phyloP scores from a whole-genome alignment of 768 basidiomycete genomes.

The Trametes coccinea region DNA sequence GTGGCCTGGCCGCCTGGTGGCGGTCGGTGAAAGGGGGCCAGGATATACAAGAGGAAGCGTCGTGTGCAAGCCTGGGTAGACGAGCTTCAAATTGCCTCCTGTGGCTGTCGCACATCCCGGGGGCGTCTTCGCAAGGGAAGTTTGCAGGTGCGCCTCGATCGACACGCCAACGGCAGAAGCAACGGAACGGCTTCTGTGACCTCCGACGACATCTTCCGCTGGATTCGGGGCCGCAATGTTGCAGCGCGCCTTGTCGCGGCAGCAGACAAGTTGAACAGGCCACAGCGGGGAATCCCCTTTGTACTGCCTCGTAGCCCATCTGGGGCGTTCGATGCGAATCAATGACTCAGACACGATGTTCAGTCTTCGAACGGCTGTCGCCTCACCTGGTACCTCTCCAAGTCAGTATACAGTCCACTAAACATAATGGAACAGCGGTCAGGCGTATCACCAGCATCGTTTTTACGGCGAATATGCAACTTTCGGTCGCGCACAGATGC shows the following conservation, averaged over 20 bases:
- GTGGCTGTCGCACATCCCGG: background rate
- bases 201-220: background rate
- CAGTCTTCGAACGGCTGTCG: background rate
- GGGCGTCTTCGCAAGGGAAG: background rate
- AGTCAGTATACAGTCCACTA: too few species aligned
- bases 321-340: too few species aligned
- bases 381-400: background rate
- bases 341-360: too few species aligned
- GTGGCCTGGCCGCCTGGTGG: background rate
- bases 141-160: background rate
- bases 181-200: background rate
- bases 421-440: too few species aligned
- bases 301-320: too few species aligned
- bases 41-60: background rate
- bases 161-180: background rate
- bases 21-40: background rate
- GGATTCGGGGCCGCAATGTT: background rate
- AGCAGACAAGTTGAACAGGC: too few species aligned
- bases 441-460: too few species aligned
- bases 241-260: background rate
- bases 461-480: too few species aligned
- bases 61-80: background rate
- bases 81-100: background rate
- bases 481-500: too few species aligned
- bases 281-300: too few species aligned